Base-by-base conservation (phyloP, 495 filamentous ascomycete genomes). In the Podospora bellae-mahoneyi region DNA sequence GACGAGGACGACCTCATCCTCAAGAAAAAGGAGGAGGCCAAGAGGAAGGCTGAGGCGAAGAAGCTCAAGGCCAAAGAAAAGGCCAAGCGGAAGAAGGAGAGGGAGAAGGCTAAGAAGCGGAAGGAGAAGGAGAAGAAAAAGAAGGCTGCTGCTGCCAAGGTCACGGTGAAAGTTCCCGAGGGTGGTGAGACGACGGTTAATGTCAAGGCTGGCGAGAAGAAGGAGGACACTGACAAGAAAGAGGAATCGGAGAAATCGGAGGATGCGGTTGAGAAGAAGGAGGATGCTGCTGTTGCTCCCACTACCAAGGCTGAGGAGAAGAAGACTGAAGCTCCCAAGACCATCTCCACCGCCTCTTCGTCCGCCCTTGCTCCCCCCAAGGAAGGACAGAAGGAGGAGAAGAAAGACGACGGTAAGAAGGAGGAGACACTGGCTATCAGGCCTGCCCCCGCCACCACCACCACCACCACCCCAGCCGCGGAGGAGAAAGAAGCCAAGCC, bases 1-100 rank as follows among this genome's bases (percentile, higher is more conserved):
- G 81, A 84, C 64, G 89, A 92, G 72, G 88, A 87, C 75, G 72
- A 77, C 68, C 82, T 80, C 1, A 76, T 78, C 13, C 71, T 74
- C 32, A 76, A 79, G 62, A 76, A 77, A 61, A 76, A 73, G 57
- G 75, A 79, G 65, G 74, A 78, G 67, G 79, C 85, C 23, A 84
- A 89, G 70, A 65, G 62, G n/a, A 44, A 61, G 20, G 66, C 76
- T 32, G 72, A 71, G 57, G 76, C 74, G 66, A 72, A 73, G 63
- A 79, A 77, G 68, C 73, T 71, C 6, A 82, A 77, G 60, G 71
- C 75, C 16, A 71, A 68, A 65, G 58, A 68, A 54, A 75, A 68
- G 68, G 69, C 67, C 60, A 70, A 70, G 44, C 53, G 62, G 18
- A 44, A 74, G 65, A 68, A 68, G 66, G 64, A 62, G 58, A 65